Base-by-base conservation (phyloP, 257 asterid species). In the Parsonsia alboflavescens region DNA sequence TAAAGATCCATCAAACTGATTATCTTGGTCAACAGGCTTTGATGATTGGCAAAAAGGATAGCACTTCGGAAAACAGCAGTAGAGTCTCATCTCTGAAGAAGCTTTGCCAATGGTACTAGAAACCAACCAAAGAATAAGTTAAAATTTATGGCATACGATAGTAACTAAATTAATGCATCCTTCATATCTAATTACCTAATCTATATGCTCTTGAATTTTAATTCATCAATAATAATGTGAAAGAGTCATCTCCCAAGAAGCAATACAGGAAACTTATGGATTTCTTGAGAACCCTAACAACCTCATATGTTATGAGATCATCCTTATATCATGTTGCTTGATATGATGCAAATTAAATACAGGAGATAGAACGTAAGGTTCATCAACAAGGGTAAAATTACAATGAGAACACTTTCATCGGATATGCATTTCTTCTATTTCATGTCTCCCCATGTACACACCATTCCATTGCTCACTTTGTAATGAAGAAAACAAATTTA, bases 31-130 rank as follows among this genome's bases (percentile, higher is more conserved):
- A 78, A 59, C 79, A 62, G 68, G 76, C 70, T 82, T 85, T 41
- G 79, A 80, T 75, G 82, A 74, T 53, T 73, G 78, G 68, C 78
- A 77, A 54, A 56, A 59, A 10, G 41, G 58, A 57, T 58, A 77
- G 68, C 76, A 75, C 66, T 85, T 85, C 70, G 99, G 89, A 81
- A 84, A 78, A 74, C 85, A 69, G 77, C 79, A 94, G 84, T 90
- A 92, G 76, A 94, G 64, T 83, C 97, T 94, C 79, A 82, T 80
- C 78, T 94, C 97, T n/a, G 96, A 94, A 66, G 97, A 89, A 79
- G 97, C 94, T 80, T 84, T 90, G 75, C 99, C 99, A 73, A 94
- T 78, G 71, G 89, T 75, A 86, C 97, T 94, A 81, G 81, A 85
- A 30, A 79, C 24, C 58, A 82, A 10, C 70, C 36, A 65, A 39